Conservation (phyloP, 129 eudicot genomes). For the Flaveria robusta region DNA sequence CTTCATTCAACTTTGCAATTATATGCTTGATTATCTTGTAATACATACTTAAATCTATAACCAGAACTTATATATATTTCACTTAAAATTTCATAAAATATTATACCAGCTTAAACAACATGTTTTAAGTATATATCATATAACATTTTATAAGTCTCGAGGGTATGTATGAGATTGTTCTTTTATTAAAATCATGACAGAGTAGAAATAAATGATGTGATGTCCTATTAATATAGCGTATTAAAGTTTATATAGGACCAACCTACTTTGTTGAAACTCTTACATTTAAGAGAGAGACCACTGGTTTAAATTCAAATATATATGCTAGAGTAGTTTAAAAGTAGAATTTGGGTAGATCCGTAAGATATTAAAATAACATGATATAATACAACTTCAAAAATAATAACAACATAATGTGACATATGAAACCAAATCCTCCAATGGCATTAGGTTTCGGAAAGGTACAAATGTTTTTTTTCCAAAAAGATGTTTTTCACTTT, state of each 20-base stretch:
- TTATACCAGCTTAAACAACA: neutral
- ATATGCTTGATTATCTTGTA: neutral
- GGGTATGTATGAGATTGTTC: neutral
- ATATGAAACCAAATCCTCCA: neutral
- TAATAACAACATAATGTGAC: neutral
- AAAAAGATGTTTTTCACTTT: conserved; percentile 1
- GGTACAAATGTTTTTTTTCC: neutral
- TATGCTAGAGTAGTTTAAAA: too few species aligned
- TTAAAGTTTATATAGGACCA: neutral
- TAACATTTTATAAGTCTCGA: neutral
- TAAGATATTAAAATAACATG: neutral
- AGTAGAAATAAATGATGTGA: neutral
- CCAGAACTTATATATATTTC: neutral
- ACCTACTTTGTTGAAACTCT: too few species aligned
- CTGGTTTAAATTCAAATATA: too few species aligned
- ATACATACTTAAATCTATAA: neutral
- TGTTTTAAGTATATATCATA: neutral
- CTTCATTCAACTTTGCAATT: conserved; percentile 1
- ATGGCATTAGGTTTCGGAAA: neutral
- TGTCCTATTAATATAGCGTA: neutral
- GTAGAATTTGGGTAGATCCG: too few species aligned
- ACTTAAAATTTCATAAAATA: neutral
- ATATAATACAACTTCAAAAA: neutral
- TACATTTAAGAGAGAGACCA: too few species aligned
- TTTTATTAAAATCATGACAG: neutral